phyloP scores from a whole-genome alignment of 2,329 filamentous ascomycete species.

The Stagonosporopsis chrysanthemi region DNA sequence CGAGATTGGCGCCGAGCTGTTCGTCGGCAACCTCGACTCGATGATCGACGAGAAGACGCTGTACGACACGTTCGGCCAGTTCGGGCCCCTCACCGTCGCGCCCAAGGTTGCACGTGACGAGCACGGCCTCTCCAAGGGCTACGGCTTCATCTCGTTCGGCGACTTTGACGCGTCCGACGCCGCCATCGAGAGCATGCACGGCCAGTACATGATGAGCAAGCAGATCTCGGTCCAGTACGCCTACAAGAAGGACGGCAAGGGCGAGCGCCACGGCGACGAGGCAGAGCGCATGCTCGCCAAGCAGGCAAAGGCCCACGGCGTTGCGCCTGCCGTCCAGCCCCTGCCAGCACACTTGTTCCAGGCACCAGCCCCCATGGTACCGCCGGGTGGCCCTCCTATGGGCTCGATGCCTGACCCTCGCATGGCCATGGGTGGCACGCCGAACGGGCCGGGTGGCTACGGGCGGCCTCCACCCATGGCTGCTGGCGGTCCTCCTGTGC shows the following conservation, averaged over 20 bases:
- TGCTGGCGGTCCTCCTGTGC: slow-evolving; percentile 48
- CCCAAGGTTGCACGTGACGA: slow-evolving; percentile 93
- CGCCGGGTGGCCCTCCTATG: slow-evolving; percentile 46
- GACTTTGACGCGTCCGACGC: slow-evolving; percentile 94
- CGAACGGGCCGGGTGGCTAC: slow-evolving; percentile 51
- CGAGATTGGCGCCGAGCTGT: slow-evolving; percentile 95
- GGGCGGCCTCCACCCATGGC: slow-evolving; percentile 33
- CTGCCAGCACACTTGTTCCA: slow-evolving; percentile 76
- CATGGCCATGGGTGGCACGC: slow-evolving; percentile 45
- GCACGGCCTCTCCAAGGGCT: slow-evolving; percentile 87
- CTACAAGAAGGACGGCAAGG: slow-evolving; percentile 99
- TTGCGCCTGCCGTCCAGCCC: slow-evolving; percentile 80
- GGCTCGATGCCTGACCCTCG: slow-evolving; percentile 51
- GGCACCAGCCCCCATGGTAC: slow-evolving; percentile 30
- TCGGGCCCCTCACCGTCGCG: slow-evolving; percentile 81
- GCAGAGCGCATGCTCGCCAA: slow-evolving; percentile 91
- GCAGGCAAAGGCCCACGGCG: slow-evolving; percentile 93
- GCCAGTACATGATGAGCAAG: slow-evolving; percentile 96
- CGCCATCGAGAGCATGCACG: slow-evolving; percentile 90
- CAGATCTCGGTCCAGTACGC: slow-evolving; percentile 97
- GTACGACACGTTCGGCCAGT: slow-evolving; percentile 93
- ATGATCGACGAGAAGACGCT: slow-evolving; percentile 96
- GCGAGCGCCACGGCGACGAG: slow-evolving; percentile 92
- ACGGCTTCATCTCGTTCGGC: slow-evolving; percentile 92
- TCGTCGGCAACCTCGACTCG: slow-evolving; percentile 92